Base-by-base conservation (phyloP, 306 rosid species). In the Luffa aegyptiaca region DNA sequence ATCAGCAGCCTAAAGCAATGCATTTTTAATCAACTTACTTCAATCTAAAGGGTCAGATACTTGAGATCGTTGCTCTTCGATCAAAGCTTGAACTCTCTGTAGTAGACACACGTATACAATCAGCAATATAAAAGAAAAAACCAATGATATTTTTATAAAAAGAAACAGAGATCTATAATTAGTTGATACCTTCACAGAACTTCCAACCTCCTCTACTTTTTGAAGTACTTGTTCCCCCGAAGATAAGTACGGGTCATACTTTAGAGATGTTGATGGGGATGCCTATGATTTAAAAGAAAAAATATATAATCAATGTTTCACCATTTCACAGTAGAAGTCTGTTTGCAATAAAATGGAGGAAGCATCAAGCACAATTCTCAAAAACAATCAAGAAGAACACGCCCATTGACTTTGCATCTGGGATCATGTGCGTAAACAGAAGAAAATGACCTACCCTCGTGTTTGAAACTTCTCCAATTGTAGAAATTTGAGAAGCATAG, bases 191-290 rank as follows among this genome's bases (percentile, higher is more conserved):
- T 91, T 92, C 73, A 92, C 90, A 53, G 97, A 91, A 88, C 83
- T 92, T 88, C 93, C 97, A 89, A 92, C 88, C 86, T 95, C 98
- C 80, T 92, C 98, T 20, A 95, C 90, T 81, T 91, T 95, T 82
- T 92, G 98, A 81, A 95, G 71, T 66, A 92, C 66, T 82, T 80
- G 84, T 81, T 95, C 93, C 82, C 88, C 90, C 18, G 85, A 84
- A 75, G 82, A 82, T 36, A 84, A 79, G 79, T 80, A 79, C 3
- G 87, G 84, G 71, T 90, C 97, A 6, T 85, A 84, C 83, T 84
- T 89, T 3, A 59, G 74, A 64, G 96, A 82, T 85, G 86, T 92
- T 58, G 96, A 86, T 13, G 95, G 93, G 76, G 97, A 88, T 80
- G 80, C 52, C 89, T 88, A 86, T 53, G 85, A 76, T 83, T 81